Base-by-base conservation (phyloP, 2,329 filamentous ascomycete species). In the Tolypocladium inflatum region DNA sequence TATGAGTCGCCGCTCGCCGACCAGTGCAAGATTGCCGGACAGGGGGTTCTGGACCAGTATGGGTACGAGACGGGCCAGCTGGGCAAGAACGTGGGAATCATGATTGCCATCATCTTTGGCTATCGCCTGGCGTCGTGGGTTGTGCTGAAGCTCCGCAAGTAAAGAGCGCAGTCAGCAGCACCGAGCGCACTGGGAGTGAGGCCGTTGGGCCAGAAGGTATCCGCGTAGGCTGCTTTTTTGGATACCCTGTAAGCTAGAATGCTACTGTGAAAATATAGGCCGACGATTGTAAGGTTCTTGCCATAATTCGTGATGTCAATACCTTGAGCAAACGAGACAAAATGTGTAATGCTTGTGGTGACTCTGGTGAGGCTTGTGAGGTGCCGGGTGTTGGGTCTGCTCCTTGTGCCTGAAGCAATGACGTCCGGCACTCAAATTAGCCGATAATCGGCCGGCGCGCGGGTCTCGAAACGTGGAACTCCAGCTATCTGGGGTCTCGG, bases 61-160 rank as follows among this genome's bases (percentile, higher is more conserved):
- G 87, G 85, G 0, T 93, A 91, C 70, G 73, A 78, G 10, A 81
- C 80, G 3, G 86, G 83, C 0, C 74, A 89, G 77, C 80, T 89
- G 50, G 90, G 90, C 0, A 90, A 90, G 65, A 77, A 89, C 78
- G 83, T 90, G 23, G 90, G 90, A 0, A 92, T 93, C 64, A 79
- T 93, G 76, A 68, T 95, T 55, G 84, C 78, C 3, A 95, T 96
- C 62, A 86, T 91, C 64, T 74, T 82, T 17, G 90, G 83, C 1
- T 70, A 70, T 53, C 65, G 68, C 21, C 55, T 71, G 57, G 77
- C 90, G 6, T 86, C 84, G 1, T 90, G 84, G 84, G 63, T 82
- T 56, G 85, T 83, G 30, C 71, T 91, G 30, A 72, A 67, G 64
- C 21, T 70, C 51, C 62, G 63, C 37, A 63, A 45, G 39, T 68